A percentile compares a stretch with the other conserved stretches of the same genome.
These are phyloP conservation scores for Trichophyton mentagrophytes DNA, from an alignment of 2,329 filamentous ascomycete genomes.

Conservation along the genomic window DNA sequence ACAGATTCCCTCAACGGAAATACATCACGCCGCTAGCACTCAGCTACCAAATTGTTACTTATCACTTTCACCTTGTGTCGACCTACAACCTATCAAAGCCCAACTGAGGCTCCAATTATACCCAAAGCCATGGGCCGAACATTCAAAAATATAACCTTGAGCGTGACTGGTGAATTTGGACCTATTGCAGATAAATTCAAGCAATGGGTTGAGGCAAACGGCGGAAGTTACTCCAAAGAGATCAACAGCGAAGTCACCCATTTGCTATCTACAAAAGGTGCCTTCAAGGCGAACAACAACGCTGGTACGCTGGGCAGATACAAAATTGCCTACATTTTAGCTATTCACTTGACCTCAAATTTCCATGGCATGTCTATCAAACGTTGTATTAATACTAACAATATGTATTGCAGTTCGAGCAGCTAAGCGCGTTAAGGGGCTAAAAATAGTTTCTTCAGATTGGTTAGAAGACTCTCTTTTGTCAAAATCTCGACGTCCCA, in stretches of 20 bases:
- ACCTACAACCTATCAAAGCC: neutral
- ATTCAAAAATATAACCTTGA: slow-evolving; percentile 44
- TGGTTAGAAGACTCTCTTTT: slow-evolving; percentile 37
- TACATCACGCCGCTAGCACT: too few species aligned
- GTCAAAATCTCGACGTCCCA: slow-evolving; percentile 23
- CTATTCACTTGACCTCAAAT: neutral
- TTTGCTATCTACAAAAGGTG: slow-evolving; percentile 52
- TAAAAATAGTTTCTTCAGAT: slow-evolving; percentile 36
- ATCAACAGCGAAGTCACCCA: slow-evolving; percentile 54
- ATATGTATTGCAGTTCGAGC: slow-evolving; percentile 26
- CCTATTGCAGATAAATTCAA: slow-evolving; percentile 45
- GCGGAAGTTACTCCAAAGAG: slow-evolving; percentile 43
- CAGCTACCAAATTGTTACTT: neutral
- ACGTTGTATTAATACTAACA: neutral
- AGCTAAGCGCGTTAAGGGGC: slow-evolving; percentile 25
- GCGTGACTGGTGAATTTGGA: slow-evolving; percentile 47
- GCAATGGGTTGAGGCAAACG: slow-evolving; percentile 52
- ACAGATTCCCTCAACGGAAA: neutral
- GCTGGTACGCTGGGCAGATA: slow-evolving; percentile 22
- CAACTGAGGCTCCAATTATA: neutral
- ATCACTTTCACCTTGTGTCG: neutral
- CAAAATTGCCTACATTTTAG: neutral
- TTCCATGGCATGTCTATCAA: neutral
- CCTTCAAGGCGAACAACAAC: slow-evolving; percentile 42
- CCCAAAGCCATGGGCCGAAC: slow-evolving; percentile 24